These are phyloP conservation scores for Dioscorea zingiberensis DNA, from an alignment of 106 monocot genomes.

Conservation along the genomic window DNA sequence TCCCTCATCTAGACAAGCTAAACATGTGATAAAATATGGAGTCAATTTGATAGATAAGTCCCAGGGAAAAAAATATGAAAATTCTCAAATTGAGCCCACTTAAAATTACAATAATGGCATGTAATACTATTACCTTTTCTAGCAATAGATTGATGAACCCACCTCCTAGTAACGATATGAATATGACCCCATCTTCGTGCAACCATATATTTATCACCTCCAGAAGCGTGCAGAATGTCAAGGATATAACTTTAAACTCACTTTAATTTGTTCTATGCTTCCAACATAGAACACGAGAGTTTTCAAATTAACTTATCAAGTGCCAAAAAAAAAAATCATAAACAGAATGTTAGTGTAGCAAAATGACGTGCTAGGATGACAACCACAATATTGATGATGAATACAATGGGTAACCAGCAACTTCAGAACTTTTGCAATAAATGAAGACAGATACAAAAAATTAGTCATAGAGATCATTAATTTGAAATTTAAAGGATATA, in stretches of 20 bases:
- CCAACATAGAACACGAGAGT: too few relatives aligned
- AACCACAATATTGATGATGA: too few relatives aligned
- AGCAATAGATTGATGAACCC: slow-evolving; percentile 72
- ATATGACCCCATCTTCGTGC: slow-evolving; percentile 89
- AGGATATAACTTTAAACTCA: slow-evolving; percentile 26
- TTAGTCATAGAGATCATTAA: too few relatives aligned
- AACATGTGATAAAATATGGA: slow-evolving; percentile 9
- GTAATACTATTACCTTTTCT: slow-evolving; percentile 47
- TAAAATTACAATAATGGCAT: neutral
- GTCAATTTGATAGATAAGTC: neutral
- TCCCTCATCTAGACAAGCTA: slow-evolving; percentile 80
- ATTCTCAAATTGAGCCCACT: neutral
- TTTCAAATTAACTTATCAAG: too few relatives aligned
- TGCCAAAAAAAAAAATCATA: too few relatives aligned
- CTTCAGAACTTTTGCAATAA: neutral
- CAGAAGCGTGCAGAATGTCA: slow-evolving; percentile 71
- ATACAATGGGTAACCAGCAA: too few relatives aligned
- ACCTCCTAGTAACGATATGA: slow-evolving; percentile 70
- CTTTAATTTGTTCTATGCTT: too few relatives aligned
- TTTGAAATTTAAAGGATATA: slow-evolving; percentile 65
- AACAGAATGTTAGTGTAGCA: too few relatives aligned
- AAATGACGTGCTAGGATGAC: too few relatives aligned
- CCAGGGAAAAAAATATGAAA: neutral
- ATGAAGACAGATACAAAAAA: too few relatives aligned
- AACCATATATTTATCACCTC: slow-evolving; percentile 87